phyloP scores from a whole-genome alignment of 768 basidiomycete genomes.

The Pleurotus cornucopiae region DNA sequence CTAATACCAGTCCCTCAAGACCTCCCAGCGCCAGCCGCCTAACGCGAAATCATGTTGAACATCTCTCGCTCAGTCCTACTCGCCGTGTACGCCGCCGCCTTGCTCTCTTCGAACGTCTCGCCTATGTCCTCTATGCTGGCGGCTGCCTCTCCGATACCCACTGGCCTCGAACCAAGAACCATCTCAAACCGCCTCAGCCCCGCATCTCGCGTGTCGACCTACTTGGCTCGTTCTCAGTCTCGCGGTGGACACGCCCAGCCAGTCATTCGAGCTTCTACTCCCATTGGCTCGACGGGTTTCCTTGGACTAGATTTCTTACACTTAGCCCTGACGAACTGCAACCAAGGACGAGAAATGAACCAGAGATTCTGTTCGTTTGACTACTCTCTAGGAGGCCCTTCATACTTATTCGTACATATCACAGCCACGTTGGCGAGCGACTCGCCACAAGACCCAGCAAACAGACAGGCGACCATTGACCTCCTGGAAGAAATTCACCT shows the following conservation, averaged over 20 bases:
- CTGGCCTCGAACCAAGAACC: too few species aligned
- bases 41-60: conserved; percentile 1
- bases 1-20: not conserved
- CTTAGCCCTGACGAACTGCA: too few species aligned
- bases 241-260: not conserved
- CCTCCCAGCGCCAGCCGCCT: conserved; percentile 24
- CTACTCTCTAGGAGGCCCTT: too few species aligned
- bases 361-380: too few species aligned
- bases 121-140: conserved; percentile 19
- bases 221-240: not conserved
- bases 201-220: not conserved
- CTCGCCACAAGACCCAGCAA: too few species aligned
- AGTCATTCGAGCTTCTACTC: not conserved
- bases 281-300: too few species aligned
- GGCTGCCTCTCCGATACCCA: conserved; percentile 33
- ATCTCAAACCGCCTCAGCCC: conserved; percentile 8
- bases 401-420: too few species aligned
- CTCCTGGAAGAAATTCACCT: too few species aligned
- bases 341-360: too few species aligned
- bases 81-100: conserved; percentile 34
- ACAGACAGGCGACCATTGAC: too few species aligned
- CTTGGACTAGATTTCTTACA: too few species aligned
- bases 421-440: too few species aligned
- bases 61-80: conserved; percentile 20
- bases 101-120: conserved; percentile 31